Evolutionary conservation across 352 stramenopile species (phyloP).

Genomic region (Phytophthora kernoviae): DNA sequence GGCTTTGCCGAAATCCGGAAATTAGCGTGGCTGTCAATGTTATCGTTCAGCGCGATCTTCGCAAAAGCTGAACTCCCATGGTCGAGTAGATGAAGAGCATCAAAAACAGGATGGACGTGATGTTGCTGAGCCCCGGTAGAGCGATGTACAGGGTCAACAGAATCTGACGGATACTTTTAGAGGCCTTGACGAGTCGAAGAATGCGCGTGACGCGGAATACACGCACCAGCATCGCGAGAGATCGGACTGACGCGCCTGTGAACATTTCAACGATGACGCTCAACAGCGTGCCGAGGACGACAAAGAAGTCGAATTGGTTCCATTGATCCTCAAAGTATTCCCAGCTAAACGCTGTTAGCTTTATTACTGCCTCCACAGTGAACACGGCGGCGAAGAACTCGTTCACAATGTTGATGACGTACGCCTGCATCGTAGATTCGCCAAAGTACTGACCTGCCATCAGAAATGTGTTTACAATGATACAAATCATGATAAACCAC

Average conservation of each 20-base stretch:
- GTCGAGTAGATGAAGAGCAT: constrained; percentile 95
- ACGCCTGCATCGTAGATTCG: constrained; percentile 57
- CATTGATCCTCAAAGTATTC: constrained; percentile 88
- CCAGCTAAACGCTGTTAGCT: constrained; percentile 78
- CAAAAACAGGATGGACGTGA: constrained; percentile 91
- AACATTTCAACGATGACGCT: constrained; percentile 67
- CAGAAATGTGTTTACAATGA: constrained; percentile 89
- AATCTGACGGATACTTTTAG: constrained; percentile 89
- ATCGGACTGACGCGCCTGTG: constrained; percentile 62
- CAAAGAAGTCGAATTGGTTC: constrained; percentile 92
- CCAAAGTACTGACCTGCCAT: constrained; percentile 91
- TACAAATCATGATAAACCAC: constrained; percentile 88
- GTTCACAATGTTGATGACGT: constrained; percentile 79
- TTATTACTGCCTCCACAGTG: constrained; percentile 86
- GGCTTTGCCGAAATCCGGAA: constrained; percentile 92
- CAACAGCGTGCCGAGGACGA: constrained; percentile 67
- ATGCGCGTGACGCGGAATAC: constrained; percentile 91
- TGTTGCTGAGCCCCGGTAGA: constrained; percentile 90
- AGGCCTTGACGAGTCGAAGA: constrained; percentile 82
- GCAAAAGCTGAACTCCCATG: constrained; percentile 92
- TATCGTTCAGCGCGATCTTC: constrained; percentile 72
- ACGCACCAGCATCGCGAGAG: constrained; percentile 87
- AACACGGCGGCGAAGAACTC: constrained; percentile 90
- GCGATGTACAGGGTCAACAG: constrained; percentile 91
- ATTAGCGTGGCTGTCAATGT: constrained; percentile 90